phyloP scores from a whole-genome alignment of 768 basidiomycete species.

The Termitomyces sp. region DNA sequence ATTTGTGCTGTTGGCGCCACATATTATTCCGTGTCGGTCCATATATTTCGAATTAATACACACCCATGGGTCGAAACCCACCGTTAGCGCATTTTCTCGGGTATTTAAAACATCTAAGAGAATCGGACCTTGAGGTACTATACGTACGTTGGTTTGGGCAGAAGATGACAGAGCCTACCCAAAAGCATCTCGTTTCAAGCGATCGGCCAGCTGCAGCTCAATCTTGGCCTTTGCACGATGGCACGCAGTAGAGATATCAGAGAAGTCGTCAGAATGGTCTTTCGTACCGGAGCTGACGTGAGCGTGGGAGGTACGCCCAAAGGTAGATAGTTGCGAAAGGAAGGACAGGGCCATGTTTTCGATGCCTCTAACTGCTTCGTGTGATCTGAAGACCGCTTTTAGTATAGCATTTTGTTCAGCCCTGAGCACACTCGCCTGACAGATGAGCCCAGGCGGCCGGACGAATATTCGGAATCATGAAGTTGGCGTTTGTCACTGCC shows the following conservation, averaged over 20 bases:
- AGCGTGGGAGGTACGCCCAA: slow-evolving; percentile 11
- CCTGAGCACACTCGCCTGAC: not conserved
- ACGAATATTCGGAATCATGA: not conserved
- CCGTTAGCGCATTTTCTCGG: slow-evolving; percentile 31
- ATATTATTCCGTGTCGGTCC: not conserved
- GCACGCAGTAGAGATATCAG: slow-evolving; percentile 1
- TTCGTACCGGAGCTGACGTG: not conserved
- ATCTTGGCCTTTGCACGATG: slow-evolving; percentile 22
- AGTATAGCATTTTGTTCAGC: not conserved
- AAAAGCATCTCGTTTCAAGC: slow-evolving; percentile 22
- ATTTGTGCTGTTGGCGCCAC: slow-evolving; percentile 50
- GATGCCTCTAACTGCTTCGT: slow-evolving; percentile 21
- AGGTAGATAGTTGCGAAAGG: slow-evolving; percentile 28
- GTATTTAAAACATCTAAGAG: slow-evolving; percentile 24
- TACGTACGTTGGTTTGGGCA: slow-evolving; percentile 6
- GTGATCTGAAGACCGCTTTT: not conserved
- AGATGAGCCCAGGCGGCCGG: not conserved
- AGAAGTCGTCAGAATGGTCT: slow-evolving; percentile 8
- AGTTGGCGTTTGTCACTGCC: not conserved
- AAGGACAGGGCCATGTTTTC: slow-evolving; percentile 33
- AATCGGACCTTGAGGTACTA: not conserved
- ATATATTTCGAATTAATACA: slow-evolving; percentile 14
- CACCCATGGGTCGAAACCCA: slow-evolving; percentile 36
- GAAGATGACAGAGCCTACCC: slow-evolving; percentile 17
- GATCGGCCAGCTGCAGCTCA: slow-evolving; percentile 29